Conservation (phyloP, 169 alveolate genomes). For the Eimeria falciformis region DNA sequence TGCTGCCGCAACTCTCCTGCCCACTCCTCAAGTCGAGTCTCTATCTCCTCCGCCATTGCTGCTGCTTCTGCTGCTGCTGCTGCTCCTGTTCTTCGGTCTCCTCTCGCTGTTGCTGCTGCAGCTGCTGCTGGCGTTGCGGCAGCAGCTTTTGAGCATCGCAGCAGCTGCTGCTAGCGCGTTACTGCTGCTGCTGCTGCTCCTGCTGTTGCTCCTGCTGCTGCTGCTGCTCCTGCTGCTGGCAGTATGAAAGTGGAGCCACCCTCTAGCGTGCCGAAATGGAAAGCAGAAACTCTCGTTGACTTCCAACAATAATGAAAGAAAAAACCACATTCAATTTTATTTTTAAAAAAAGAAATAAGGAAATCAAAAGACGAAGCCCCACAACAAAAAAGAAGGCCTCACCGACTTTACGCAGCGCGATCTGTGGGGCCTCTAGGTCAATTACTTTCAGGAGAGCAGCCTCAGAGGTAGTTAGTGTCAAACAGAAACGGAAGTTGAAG, state of each 20-base stretch:
- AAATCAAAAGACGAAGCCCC: background rate
- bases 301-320: background rate
- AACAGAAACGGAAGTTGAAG: too few species aligned
- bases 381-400: background rate
- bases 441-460: too few species aligned
- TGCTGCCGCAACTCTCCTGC: constrained; percentile 51
- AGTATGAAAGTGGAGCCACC: background rate
- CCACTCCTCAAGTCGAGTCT: constrained; percentile 64
- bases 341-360: background rate
- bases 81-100: too few species aligned
- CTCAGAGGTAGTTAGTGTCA: background rate
- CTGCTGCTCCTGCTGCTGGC: background rate
- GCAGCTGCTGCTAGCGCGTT: constrained; percentile 14
- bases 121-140: constrained; percentile 28
- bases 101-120: background rate
- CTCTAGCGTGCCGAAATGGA: background rate
- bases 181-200: background rate
- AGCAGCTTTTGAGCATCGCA: background rate
- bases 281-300: background rate
- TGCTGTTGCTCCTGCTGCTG: background rate
- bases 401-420: background rate
- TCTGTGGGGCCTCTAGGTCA: constrained; percentile 31
- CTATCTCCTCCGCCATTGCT: constrained; percentile 52
- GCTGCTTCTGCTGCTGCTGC: constrained; percentile 15
- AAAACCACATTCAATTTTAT: background rate